A percentile compares a stretch with the other conserved stretches of the same genome.
Conservation (phyloP, 2,329 filamentous ascomycete genomes). For the Colletotrichum lindemuthianum region DNA sequence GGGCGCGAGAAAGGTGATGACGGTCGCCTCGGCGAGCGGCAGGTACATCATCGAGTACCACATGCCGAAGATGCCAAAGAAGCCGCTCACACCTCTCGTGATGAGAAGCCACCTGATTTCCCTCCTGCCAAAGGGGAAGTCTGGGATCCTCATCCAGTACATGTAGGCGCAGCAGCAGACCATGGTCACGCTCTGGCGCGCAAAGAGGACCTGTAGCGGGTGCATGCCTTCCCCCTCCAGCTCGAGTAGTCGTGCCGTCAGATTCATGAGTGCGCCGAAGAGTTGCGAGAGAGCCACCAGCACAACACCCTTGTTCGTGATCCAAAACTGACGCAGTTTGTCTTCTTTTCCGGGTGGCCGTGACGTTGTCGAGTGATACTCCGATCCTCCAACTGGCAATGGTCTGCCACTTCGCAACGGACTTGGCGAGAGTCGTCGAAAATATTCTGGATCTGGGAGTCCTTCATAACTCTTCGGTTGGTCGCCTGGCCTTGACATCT, state of each 20-base stretch:
- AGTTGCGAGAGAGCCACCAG: conserved; percentile 80
- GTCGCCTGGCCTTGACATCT: conserved; percentile 37
- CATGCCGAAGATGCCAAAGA: conserved; percentile 82
- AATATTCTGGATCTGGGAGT: conserved; percentile 44
- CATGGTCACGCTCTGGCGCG: conserved; percentile 79
- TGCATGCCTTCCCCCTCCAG: conserved; percentile 77
- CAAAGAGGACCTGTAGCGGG: conserved; percentile 86
- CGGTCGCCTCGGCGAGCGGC: conserved; percentile 86
- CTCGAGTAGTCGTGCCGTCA: conserved; percentile 80
- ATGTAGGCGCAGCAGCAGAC: conserved; percentile 76
- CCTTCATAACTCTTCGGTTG: conserved; percentile 36
- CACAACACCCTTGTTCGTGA: conserved; percentile 75
- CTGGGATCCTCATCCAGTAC: conserved; percentile 73
- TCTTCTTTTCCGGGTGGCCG: conserved; percentile 27
- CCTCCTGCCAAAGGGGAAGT: conserved; percentile 75
- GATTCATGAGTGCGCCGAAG: conserved; percentile 88
- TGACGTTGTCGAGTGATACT: conserved; percentile 38
- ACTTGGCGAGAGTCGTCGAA: conserved; percentile 53
- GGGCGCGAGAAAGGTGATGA: conserved; percentile 88
- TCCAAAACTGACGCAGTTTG: conserved; percentile 59
- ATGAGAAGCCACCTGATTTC: conserved; percentile 76
- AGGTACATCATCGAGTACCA: conserved; percentile 77
- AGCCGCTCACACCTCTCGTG: conserved; percentile 74
- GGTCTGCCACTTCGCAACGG: conserved; percentile 45
- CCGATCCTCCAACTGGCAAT: conserved; percentile 29